Evolutionary conservation across 352 stramenopile species (phyloP), one percentile per base, ranked within the genome.

Genomic region (Pythium aphanidermatum): DNA sequence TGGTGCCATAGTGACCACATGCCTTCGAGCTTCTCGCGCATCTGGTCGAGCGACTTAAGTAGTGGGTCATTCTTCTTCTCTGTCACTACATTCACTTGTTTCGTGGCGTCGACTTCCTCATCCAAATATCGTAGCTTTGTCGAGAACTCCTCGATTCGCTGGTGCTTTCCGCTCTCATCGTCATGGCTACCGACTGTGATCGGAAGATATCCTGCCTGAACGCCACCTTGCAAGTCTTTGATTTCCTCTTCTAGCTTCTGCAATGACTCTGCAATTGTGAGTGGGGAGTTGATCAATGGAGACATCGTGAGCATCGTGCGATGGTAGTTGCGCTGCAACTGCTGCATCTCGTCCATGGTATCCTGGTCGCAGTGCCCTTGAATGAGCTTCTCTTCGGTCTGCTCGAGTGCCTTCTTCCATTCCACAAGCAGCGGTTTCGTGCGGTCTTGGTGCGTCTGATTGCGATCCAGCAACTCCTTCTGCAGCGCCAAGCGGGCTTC

Each of bases 51-150:
- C 23, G 58, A 58, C 54, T 86, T 89, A 60, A 86, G 70, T 20
- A 88, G 44, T 20, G 74, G 71, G n/a, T 88, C 74, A 46, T 85
- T 85, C 52, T 83, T 82, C 60, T 86, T 84, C 50, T 85, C 74
- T 0, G 76, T 89, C 19, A 63, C 64, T 21, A 74, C 60, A 27
- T 85, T 85, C 21, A 86, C 71, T 28, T 80, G 71, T 8, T 83
- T 43, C n/a, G 74, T 85, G 9, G 71, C 76, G 12, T 69, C 58
- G 13, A 86, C 64, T 30, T 88, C 76, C 60, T 86, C 74, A 54
- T 79, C 63, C 39, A 89, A 44, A 43, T 79, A 83, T 24, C 62
- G 49, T 40, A 89, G 46, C 38, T 86, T 86, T 28, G 58, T 68
- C 32, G 58, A 34, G 11, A 82, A 83, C 23, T 83, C 66, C 8